phyloP scores from a whole-genome alignment of 2,329 filamentous ascomycete species.

The Aureobasidium sp. region DNA sequence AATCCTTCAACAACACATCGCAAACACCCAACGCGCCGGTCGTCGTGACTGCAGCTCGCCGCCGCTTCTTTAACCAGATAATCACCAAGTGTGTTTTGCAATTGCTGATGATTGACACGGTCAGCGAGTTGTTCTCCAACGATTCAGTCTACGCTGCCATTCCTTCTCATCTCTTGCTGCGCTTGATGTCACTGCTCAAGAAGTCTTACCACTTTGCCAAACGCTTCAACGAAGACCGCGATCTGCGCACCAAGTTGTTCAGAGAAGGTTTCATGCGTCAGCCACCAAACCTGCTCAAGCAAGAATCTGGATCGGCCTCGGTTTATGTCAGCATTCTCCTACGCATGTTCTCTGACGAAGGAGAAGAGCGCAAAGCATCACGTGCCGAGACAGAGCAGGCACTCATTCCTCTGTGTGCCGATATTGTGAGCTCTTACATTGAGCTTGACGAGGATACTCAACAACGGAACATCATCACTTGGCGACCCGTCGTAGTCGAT shows the following conservation, averaged over 20 bases:
- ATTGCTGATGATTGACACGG: conserved; percentile 98
- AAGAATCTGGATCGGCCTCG: conserved; percentile 85
- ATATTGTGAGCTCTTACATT: conserved; percentile 83
- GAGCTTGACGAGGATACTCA: conserved; percentile 90
- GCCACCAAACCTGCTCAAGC: conserved; percentile 92
- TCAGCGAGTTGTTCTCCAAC: conserved; percentile 97
- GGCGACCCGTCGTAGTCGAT: conserved; percentile 94
- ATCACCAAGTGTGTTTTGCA: conserved; percentile 98
- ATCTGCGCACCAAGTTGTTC: conserved; percentile 89
- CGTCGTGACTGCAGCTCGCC: conserved; percentile 84
- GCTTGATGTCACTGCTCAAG: conserved; percentile 89
- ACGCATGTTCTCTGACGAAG: conserved; percentile 91
- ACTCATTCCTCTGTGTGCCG: conserved; percentile 86
- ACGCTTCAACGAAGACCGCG: conserved; percentile 96
- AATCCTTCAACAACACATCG: conserved; percentile 79
- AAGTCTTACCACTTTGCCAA: conserved; percentile 95
- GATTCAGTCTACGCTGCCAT: conserved; percentile 92
- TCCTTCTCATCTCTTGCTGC: conserved; percentile 78
- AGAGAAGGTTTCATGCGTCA: conserved; percentile 99
- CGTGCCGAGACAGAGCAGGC: conserved; percentile 82
- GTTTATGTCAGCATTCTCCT: conserved; percentile 96
- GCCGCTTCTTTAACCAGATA: conserved; percentile 97
- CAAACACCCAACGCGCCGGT: conserved; percentile 88
- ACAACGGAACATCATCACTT: conserved; percentile 92
- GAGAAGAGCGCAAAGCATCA: conserved; percentile 71